Evolutionary conservation across 495 filamentous ascomycete species (phyloP).

Genomic region (Penicillium soppii): DNA sequence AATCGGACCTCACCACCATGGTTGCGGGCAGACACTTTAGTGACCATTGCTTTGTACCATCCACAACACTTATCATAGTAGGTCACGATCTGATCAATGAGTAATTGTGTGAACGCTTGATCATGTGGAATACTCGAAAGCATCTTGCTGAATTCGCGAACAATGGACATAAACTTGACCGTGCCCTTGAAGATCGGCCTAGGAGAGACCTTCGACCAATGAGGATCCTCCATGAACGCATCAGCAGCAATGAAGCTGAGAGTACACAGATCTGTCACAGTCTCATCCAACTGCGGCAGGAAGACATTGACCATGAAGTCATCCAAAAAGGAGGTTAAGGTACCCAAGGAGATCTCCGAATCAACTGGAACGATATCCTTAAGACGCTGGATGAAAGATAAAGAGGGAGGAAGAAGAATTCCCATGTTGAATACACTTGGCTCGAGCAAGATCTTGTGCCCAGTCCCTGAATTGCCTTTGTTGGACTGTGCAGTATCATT

Average conservation of each 20-base stretch:
- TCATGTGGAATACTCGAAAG: conserved; percentile 94
- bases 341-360: conserved; percentile 80
- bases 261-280: conserved; percentile 82
- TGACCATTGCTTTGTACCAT: conserved; percentile 73
- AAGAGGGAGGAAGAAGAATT: conserved; percentile 85
- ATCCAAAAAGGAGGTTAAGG: conserved; percentile 92
- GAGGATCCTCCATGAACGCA: conserved; percentile 82
- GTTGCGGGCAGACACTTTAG: conserved; percentile 38
- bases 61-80: conserved; percentile 89
- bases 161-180: conserved; percentile 78
- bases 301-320: conserved; percentile 99
- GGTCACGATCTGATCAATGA: conserved; percentile 83
- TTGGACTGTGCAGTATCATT: conserved; percentile 36
- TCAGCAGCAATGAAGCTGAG: conserved; percentile 79
- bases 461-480: conserved; percentile 58
- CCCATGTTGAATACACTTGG: conserved; percentile 99
- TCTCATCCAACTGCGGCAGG: conserved; percentile 93
- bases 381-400: conserved; percentile 86
- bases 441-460: conserved; percentile 86
- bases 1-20: conserved; percentile 46
- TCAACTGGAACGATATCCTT: conserved; percentile 86
- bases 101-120: conserved; percentile 86
- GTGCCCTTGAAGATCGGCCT: conserved; percentile 94
- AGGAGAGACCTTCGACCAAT: conserved; percentile 74
- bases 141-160: conserved; percentile 91